A percentile compares a stretch with the other conserved stretches of the same genome.
Conservation (phyloP, 176 grass and related monocot genomes). For the Musa itinerans region DNA sequence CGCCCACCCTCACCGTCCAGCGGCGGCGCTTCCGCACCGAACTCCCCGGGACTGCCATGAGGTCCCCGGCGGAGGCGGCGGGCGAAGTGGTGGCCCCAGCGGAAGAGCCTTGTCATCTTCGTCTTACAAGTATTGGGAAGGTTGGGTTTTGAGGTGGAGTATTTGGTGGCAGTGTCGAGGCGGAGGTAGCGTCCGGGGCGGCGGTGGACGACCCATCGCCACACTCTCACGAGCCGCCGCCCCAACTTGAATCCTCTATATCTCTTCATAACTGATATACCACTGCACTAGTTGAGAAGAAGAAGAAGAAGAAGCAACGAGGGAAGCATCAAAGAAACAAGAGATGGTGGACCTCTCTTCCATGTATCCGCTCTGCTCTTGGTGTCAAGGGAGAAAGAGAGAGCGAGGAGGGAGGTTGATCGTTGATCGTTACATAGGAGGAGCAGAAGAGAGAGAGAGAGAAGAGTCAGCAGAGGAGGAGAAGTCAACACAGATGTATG, state of each 20-base stretch:
- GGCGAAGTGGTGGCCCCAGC: conserved; percentile 39
- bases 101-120: conserved; percentile 32
- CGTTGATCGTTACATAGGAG: background rate
- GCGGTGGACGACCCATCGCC: conserved; percentile 31
- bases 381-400: too few relatives aligned
- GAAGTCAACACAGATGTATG: background rate
- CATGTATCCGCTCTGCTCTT: too few relatives aligned
- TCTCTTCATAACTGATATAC: conserved; percentile 27
- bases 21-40: background rate
- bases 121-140: background rate
- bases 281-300: background rate
- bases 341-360: too few relatives aligned
- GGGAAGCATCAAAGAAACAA: background rate
- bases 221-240: conserved; percentile 45
- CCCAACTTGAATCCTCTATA: conserved; percentile 58
- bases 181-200: conserved; percentile 14
- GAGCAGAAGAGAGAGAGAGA: too few relatives aligned
- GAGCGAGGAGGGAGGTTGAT: too few relatives aligned
- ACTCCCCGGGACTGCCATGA: background rate
- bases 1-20: background rate
- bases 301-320: background rate
- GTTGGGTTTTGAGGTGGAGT: background rate
- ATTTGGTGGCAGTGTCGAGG: background rate
- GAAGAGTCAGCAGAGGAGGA: background rate
- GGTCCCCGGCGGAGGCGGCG: conserved; percentile 21